Percentiles rank a stretch among this genome's conserved stretches.
Evolutionary conservation across 148 eudicot species (phyloP).

Genomic region (Selenicereus undatus): DNA sequence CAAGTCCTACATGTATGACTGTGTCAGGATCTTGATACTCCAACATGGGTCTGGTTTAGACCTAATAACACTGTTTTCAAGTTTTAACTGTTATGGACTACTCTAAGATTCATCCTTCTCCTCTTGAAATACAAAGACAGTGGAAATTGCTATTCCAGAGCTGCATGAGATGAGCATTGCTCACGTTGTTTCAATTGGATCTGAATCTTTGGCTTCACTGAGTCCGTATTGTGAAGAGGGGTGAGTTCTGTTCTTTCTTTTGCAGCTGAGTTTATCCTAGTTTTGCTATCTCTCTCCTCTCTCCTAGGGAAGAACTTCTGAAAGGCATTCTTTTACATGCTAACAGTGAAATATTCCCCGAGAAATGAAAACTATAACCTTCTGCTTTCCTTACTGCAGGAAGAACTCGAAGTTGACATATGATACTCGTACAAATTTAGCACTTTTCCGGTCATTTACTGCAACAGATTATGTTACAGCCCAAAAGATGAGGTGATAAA

Average conservation of each 20-base stretch:
- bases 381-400: constrained; percentile 36
- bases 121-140: constrained; percentile 36
- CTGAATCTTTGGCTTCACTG: constrained; percentile 57
- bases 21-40: not conserved
- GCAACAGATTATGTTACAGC: constrained; percentile 90
- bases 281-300: no score
- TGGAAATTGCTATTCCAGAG: constrained; percentile 86
- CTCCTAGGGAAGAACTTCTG: not conserved
- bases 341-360: not conserved
- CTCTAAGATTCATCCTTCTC: constrained; percentile 13
- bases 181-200: constrained; percentile 89
- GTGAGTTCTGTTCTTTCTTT: constrained; percentile 31
- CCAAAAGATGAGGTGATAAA: constrained; percentile 62
- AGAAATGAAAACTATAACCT: not conserved
- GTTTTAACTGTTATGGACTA: not conserved
- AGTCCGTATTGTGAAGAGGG: constrained; percentile 81
- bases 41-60: not conserved
- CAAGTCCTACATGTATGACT: not conserved
- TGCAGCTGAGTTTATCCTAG: not conserved
- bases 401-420: constrained; percentile 50
- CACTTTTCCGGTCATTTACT: constrained; percentile 72
- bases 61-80: not conserved
- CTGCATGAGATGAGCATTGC: constrained; percentile 79
- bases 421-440: constrained; percentile 77
- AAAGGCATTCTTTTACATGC: not conserved